Base-by-base conservation (phyloP, 331 rosid species). In the Stylosanthes scabra region DNA sequence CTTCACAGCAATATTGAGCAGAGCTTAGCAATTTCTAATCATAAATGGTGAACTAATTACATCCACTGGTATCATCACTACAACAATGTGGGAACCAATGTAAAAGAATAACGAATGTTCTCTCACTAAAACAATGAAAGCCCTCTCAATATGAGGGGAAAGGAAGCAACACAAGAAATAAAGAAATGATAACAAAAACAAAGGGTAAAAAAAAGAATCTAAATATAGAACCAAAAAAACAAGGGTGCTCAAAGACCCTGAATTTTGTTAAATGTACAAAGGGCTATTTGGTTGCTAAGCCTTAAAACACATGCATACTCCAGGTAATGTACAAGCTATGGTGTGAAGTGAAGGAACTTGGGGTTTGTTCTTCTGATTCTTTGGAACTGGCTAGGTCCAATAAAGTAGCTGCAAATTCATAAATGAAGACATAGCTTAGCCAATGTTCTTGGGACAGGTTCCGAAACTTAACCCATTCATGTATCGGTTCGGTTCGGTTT, bases 261-360 rank as follows among this genome's bases (percentile, higher is more conserved):
- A 55, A 70, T 67, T 54, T 59, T 54, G 70, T 66, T 66, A 31
- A 75, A 90, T 82, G 84, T 79, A 84, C 84, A 77, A 63, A 70
- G 75, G 49, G 78, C 85, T 54, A 81, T 73, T 73, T 83, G 69
- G 70, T 65, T 78, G 80, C 85, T 72, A 77, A 69, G 51, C 78
- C 63, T 60, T 66, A 63, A 34, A 34, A 73, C 70, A 76, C 40
- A 34, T 70, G 73, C 55, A 49, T 49, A 34, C 74, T 77, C 86
- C 76, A 73, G 76, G 70, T 74, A 84, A 77, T 79, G 89, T 90
- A 88, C 88, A 81, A 66, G 85, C 83, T 34, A 83, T 82, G 83
- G 79, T 67, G 84, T 66, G 75, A 83, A 81, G 83, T 66, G 75
- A 83, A 81, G 82, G 80, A 82, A 71, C 46, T 66, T 71, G 86